A percentile compares a stretch with the other conserved stretches of the same genome.
These are phyloP conservation scores for Fagopyrum esculentum DNA, from an alignment of 148 eudicot species.

Conservation along the genomic window DNA sequence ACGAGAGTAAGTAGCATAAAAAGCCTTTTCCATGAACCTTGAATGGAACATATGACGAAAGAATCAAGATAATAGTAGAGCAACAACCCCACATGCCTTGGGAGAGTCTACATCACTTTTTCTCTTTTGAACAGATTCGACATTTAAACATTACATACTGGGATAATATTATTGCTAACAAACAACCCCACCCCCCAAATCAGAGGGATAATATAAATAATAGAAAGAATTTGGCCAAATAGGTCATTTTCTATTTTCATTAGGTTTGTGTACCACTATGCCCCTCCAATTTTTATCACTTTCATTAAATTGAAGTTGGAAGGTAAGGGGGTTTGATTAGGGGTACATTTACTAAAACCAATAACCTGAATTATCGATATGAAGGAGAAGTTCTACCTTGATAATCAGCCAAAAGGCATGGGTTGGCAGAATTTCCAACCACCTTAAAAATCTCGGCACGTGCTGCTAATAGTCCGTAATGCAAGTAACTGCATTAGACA, in stretches of 20 bases:
- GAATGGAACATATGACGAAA: not conserved
- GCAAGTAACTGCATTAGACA: constrained; percentile 62
- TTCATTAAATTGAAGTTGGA: too few relatives aligned
- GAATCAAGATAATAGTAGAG: not conserved
- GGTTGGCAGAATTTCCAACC: constrained; percentile 54
- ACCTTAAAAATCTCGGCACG: constrained; percentile 90
- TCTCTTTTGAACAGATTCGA: not conserved
- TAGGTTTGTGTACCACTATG: too few relatives aligned
- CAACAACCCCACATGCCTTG: not conserved
- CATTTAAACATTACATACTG: not conserved
- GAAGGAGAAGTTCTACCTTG: constrained; percentile 37
- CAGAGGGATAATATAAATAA: not conserved
- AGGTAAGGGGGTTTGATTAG: too few relatives aligned
- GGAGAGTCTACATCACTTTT: not conserved
- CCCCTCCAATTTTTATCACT: too few relatives aligned
- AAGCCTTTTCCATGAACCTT: not conserved
- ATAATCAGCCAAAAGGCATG: constrained; percentile 70
- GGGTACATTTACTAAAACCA: too few relatives aligned
- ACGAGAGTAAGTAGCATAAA: not conserved
- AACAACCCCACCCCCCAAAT: too few relatives aligned
- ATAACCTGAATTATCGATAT: not conserved
- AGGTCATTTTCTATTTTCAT: too few relatives aligned
- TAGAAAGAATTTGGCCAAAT: too few relatives aligned
- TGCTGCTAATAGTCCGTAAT: constrained; percentile 91
- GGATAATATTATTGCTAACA: too few relatives aligned